These are phyloP conservation scores for Fennellomyces sp. DNA, from an alignment of 371 early-diverging fungal genomes.

Conservation along the genomic window DNA sequence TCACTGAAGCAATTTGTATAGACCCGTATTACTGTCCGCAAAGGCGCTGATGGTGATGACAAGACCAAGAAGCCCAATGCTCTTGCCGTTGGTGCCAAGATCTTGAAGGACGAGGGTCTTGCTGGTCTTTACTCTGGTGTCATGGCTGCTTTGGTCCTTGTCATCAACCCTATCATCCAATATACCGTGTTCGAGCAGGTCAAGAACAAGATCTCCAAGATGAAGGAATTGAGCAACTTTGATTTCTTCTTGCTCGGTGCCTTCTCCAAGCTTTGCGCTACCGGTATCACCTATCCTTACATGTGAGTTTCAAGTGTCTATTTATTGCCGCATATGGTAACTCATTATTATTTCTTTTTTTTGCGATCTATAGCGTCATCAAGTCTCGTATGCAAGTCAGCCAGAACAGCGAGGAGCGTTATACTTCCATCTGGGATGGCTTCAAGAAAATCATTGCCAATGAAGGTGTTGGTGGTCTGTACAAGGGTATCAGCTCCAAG, in stretches of 20 bases:
- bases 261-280: conserved; percentile 91
- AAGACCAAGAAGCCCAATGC: conserved; percentile 42
- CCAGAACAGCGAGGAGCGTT: conserved; percentile 77
- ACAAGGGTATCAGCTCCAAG: conserved; percentile 94
- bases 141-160: conserved; percentile 92
- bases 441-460: conserved; percentile 85
- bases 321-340: not conserved
- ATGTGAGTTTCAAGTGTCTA: conserved; percentile 58
- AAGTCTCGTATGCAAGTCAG: conserved; percentile 97
- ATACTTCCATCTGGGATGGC: conserved; percentile 84
- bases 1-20: conserved; percentile 19
- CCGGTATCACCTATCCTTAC: conserved; percentile 96
- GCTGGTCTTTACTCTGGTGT: conserved; percentile 88
- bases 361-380: conserved; percentile 67
- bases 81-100: conserved; percentile 59
- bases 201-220: conserved; percentile 65
- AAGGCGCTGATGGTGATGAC: conserved; percentile 52
- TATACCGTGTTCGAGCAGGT: conserved; percentile 96
- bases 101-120: conserved; percentile 87
- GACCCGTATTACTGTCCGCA: conserved; percentile 71
- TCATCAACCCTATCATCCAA: conserved; percentile 98
- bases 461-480: conserved; percentile 84
- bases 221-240: conserved; percentile 67
- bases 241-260: conserved; percentile 97
- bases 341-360: not conserved